Percentiles rank a stretch among this genome's conserved stretches.
phyloP scores from a whole-genome alignment of 2,329 filamentous ascomycete species.

The Botrytis deweyae region DNA sequence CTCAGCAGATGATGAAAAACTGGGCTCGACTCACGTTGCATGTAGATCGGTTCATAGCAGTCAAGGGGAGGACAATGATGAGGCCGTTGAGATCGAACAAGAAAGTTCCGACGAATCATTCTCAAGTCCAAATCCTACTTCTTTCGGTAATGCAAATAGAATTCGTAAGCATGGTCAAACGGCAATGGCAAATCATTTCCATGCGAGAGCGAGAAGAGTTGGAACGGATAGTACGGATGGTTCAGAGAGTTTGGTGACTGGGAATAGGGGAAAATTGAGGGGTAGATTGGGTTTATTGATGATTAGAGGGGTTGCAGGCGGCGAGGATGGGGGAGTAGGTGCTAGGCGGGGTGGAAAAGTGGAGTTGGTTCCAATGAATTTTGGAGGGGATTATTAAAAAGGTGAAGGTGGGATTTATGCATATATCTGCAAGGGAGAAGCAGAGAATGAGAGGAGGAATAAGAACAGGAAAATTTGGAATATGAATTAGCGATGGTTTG shows the following conservation, averaged over 20 bases:
- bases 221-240: background rate
- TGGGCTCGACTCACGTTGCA: background rate
- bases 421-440: too few relatives aligned
- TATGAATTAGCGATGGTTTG: background rate
- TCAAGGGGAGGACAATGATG: background rate
- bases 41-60: background rate
- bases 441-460: background rate
- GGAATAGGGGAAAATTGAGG: background rate
- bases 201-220: background rate
- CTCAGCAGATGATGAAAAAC: background rate
- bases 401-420: background rate
- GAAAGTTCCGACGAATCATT: background rate
- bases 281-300: slow-evolving; percentile 5
- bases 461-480: background rate
- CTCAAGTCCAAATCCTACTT: background rate
- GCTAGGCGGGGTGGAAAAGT: background rate
- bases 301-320: background rate
- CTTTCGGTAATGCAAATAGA: background rate
- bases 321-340: background rate
- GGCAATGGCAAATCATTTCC: slow-evolving; percentile 8
- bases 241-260: background rate
- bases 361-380: slow-evolving; percentile 11
- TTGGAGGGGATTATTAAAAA: background rate
- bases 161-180: background rate
- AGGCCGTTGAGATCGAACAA: background rate